phyloP scores from a whole-genome alignment of 1,139 yeast species.

The Debaryomyces sp. region DNA sequence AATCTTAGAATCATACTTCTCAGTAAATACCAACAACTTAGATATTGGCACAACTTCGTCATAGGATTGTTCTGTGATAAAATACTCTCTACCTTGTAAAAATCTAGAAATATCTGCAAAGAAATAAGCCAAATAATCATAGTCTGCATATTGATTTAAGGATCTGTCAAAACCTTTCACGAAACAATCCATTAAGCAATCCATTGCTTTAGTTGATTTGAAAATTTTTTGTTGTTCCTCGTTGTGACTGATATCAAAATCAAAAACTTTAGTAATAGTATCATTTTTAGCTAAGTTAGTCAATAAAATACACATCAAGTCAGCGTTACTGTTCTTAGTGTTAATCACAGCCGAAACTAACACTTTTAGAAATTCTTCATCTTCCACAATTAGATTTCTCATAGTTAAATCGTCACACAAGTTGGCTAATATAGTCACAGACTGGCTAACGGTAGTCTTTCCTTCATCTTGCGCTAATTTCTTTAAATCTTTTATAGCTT shows the following conservation, averaged over 20 bases:
- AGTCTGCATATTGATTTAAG: conserved; percentile 72
- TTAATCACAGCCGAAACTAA: conserved; percentile 58
- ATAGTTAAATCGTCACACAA: conserved; percentile 73
- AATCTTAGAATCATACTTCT: conserved; percentile 70
- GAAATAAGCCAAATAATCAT: conserved; percentile 82
- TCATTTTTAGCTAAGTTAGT: conserved; percentile 86
- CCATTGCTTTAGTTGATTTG: conserved; percentile 64
- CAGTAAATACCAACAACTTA: conserved; percentile 81
- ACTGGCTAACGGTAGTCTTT: conserved; percentile 59
- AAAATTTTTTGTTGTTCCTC: conserved; percentile 43
- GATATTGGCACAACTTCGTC: conserved; percentile 82
- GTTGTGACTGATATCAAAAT: conserved; percentile 40
- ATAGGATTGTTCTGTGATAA: conserved; percentile 68
- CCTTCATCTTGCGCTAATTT: conserved; percentile 54
- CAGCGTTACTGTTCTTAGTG: conserved; percentile 67
- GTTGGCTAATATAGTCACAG: conserved; percentile 81
- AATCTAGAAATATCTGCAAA: conserved; percentile 87
- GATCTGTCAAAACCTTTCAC: conserved; percentile 80
- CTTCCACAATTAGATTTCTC: conserved; percentile 66
- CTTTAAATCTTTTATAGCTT: conserved; percentile 77
- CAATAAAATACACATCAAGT: conserved; percentile 79
- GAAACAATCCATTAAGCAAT: conserved; percentile 86
- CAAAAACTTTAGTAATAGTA: conserved; percentile 57
- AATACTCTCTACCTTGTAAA: conserved; percentile 72
- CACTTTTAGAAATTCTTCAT: conserved; percentile 58